Evolutionary conservation across 495 filamentous ascomycete species (phyloP).

Genomic region (Xylaria acuta): DNA sequence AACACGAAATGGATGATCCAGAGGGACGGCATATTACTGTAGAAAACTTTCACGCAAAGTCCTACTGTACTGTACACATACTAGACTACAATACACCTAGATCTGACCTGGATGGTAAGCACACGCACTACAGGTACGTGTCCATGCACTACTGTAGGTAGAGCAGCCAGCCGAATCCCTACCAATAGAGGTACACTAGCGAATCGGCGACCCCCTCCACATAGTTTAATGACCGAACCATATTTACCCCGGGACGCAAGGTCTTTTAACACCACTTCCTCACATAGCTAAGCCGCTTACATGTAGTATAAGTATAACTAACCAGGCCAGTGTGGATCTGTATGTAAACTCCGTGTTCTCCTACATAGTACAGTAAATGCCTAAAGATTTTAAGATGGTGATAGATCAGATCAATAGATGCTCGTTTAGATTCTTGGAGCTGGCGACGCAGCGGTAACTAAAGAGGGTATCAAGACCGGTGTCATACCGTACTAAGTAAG

Average conservation of each 20-base stretch:
- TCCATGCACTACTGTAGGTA: neutral
- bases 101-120: too few species aligned
- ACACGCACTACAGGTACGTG: neutral
- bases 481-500: neutral
- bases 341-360: neutral
- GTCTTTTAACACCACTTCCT: neutral
- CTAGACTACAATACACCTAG: neutral
- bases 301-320: neutral
- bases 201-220: neutral
- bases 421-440: neutral
- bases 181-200: neutral
- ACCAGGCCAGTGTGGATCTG: neutral
- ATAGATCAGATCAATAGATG: neutral
- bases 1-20: neutral
- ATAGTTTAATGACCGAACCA: conserved; percentile 10
- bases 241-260: neutral
- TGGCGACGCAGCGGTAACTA: neutral
- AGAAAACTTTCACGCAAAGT: neutral
- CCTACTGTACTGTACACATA: too few species aligned
- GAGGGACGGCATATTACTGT: neutral
- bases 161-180: neutral
- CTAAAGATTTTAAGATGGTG: neutral
- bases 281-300: neutral
- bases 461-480: neutral
- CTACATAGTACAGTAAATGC: neutral